These are phyloP conservation scores for Gnaphalium uliginosum DNA, from an alignment of 129 eudicot genomes.

Conservation along the genomic window DNA sequence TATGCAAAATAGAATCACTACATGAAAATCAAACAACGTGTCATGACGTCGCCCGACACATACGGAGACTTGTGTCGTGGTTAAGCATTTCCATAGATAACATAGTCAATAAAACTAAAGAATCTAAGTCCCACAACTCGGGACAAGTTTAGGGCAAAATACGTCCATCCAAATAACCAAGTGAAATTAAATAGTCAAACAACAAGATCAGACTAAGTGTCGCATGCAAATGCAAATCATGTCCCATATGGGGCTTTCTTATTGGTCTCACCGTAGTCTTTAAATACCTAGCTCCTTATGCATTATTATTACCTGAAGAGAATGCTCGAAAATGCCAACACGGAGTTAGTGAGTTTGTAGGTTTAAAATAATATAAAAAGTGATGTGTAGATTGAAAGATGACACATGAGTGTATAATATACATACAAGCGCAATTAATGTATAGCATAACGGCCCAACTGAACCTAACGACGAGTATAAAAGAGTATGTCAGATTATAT, in stretches of 20 bases:
- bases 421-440: neutral
- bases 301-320: neutral
- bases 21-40: no score
- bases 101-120: no score
- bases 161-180: no score
- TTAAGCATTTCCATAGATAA: no score
- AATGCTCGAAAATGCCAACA: neutral
- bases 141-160: no score
- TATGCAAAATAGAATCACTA: no score
- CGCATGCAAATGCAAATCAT: no score
- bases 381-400: neutral
- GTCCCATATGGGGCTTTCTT: neutral
- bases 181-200: no score
- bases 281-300: neutral
- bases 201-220: no score
- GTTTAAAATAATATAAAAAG: neutral
- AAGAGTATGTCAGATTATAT: neutral
- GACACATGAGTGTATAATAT: neutral
- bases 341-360: neutral
- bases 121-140: no score
- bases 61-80: no score
- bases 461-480: neutral
- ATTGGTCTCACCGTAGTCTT: neutral
- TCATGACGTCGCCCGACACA: no score
- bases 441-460: neutral